Conservation (phyloP, 1,284 basidiomycete genomes). For the Golubevia sp. region DNA sequence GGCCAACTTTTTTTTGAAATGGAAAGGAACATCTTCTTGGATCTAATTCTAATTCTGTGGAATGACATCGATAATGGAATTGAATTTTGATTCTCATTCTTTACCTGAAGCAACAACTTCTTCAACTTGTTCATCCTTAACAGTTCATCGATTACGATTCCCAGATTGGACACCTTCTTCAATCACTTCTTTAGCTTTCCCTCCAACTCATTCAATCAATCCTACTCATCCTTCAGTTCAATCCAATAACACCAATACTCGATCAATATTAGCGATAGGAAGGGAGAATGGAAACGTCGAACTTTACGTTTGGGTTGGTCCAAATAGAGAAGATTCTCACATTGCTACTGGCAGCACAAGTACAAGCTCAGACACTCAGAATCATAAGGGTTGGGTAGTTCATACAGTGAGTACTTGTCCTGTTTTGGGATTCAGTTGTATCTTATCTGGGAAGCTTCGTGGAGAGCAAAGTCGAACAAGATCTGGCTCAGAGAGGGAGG, state of each 20-base stretch:
- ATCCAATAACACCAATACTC: slow-evolving; percentile 11
- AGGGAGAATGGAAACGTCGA: slow-evolving; percentile 58
- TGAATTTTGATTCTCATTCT: no score
- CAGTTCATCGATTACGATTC: slow-evolving; percentile 52
- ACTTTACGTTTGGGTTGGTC: slow-evolving; percentile 50
- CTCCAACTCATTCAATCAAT: slow-evolving; percentile 17
- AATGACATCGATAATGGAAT: no score
- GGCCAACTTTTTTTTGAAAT: no score
- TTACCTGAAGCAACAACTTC: no score
- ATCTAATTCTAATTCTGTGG: no score
- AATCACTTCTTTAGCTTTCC: slow-evolving; percentile 53
- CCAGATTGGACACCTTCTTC: slow-evolving; percentile 54
- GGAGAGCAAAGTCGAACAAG: no score
- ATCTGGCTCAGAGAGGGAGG: no score
- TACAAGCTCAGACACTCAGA: slow-evolving; percentile 8
- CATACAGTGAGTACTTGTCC: slow-evolving; percentile 13
- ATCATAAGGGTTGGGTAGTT: slow-evolving; percentile 50
- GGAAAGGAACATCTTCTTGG: no score
- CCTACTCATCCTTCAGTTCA: no score
- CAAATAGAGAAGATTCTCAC: slow-evolving; percentile 20
- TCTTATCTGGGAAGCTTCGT: no score
- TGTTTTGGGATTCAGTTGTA: no score
- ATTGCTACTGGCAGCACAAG: slow-evolving; percentile 13
- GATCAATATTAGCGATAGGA: slow-evolving; percentile 48
- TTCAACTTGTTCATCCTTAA: no score